A percentile compares a stretch with the other conserved stretches of the same genome.
phyloP scores from a whole-genome alignment of 257 asterid genomes.

The Striga asiatica region DNA sequence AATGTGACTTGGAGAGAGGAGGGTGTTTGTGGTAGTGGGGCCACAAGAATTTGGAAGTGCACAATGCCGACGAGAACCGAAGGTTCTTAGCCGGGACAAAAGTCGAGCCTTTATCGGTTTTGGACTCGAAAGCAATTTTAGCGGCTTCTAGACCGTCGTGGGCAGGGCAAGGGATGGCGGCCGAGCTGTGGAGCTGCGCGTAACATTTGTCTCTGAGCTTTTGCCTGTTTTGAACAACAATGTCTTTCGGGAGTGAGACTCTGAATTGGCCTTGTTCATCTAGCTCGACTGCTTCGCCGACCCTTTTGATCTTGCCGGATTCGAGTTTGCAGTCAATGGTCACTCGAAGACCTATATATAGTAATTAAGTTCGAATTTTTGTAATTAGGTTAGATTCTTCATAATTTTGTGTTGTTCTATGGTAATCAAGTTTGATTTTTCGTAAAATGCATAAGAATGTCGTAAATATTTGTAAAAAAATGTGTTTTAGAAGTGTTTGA shows the following conservation, averaged over 20 bases:
- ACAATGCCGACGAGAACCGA: conserved; percentile 53
- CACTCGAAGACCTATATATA: conserved; percentile 50
- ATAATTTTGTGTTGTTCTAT: too few species aligned
- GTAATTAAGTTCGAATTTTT: too few species aligned
- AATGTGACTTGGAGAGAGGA: conserved; percentile 32
- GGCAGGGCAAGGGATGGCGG: conserved; percentile 58
- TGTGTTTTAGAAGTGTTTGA: too few species aligned
- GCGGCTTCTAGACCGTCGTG: conserved; percentile 45
- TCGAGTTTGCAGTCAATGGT: conserved; percentile 65
- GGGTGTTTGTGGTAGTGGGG: conserved; percentile 47
- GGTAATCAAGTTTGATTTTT: too few species aligned
- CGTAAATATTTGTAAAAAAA: too few species aligned
- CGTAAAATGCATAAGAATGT: too few species aligned
- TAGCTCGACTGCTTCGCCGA: conserved; percentile 54
- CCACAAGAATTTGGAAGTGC: conserved; percentile 76
- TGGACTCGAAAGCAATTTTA: conserved; percentile 28
- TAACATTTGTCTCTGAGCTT: conserved; percentile 61
- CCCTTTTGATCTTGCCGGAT: conserved; percentile 36
- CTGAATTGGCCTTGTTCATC: conserved; percentile 56
- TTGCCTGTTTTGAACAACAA: conserved; percentile 21
- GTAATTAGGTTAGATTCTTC: too few species aligned
- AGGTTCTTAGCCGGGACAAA: conserved; percentile 39
- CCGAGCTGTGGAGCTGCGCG: conserved; percentile 72
- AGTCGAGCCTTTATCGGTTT: conserved; percentile 23
- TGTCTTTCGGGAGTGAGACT: conserved; percentile 36